Evolutionary conservation across 163 green algal species (phyloP), one percentile per base, ranked within the genome.

Genomic region (Chlorella variabilis): DNA sequence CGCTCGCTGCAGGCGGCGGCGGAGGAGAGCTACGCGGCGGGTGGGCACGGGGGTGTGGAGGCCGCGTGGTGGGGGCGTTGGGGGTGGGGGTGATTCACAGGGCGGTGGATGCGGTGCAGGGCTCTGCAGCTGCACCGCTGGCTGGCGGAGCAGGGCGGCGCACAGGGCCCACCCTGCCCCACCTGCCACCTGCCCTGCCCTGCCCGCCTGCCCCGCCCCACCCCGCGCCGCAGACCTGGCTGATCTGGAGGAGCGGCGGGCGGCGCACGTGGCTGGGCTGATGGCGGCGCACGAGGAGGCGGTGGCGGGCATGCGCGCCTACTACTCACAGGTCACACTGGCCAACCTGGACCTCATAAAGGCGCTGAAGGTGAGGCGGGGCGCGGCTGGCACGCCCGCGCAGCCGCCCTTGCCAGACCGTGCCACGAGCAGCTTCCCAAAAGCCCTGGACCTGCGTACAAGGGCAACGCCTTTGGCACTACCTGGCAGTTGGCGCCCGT

Each of bases 281-380:
- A 81, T 73, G 59, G 41, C 75, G 29, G 34, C 51, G 11, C 75
- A 81, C 75, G 75, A 81, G 75, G 75, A 39, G 13, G 91, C 94
- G 0, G 97, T 97, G 73, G 86, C 84, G 15, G 94, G 98, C 81
- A 96, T 98, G 87, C 96, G 96, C 75, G 94, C 94, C 77, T 98
- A 98, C 88, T 98, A 98, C 90, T 96, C 96, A 54, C 93, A 97
- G 84, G 95, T 98, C 87, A 98, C 94, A 9, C 89, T 94, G 87
- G 96, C 97, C 86, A 98, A 98, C 87, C 88, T 98, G 66, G 94
- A 98, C 88, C 89, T 97, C 34, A 98, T 98, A 84, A 96, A 97
- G 86, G 91, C 89, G 6, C 83, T 93, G 27, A 90, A 90, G 80
- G 75, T 83, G 58, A 23, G 51, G 3, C 4, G 7, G 33, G 27